Base-by-base conservation (phyloP, 1,139 yeast genomes). In the Tardiomyces digboiensis region DNA sequence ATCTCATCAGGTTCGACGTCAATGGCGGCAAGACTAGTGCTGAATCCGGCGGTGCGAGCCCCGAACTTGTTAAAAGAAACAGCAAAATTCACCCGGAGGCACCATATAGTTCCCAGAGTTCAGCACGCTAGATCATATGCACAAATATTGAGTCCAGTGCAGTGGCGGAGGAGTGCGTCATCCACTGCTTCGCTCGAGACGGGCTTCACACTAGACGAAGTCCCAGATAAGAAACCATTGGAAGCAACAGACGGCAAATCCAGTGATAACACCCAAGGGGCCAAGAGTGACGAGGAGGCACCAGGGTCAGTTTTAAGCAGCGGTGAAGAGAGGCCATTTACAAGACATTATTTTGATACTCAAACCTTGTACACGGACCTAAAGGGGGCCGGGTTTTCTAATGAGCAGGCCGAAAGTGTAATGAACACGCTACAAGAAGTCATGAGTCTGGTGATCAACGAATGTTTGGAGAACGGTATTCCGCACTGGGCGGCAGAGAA, bases 401-500 rank as follows among this genome's bases (percentile, higher is more conserved):
- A 61, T 7, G 67, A 62, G 13, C 72, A 68, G 49, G 64, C 72
- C 2, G 68, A 63, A 19, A 56, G 57, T 12, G 42, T 67, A n/a
- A 66, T 67, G 63, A 51, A 57, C 14, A 59, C 67, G 6, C 57
- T 68, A 42, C 58, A 64, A 5, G 68, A 62, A 21, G 51, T 65
- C 46, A 54, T 66, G 23, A 49, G 59, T 14, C 57, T 57, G 18
- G 58, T 82, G 46, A 68, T 88, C 44, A 67, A 74, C 6, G 75
- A 76, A 54, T 67, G 84, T 39, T 72, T 78, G 29, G 71, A 74
- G 2, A 75, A 74, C 49, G 78, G 76, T 56, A 72, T 87, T 7
- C 85, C 86, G 33, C 66, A 67, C 21, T 76, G 77, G 51, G 95
- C 86, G 52, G 68, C 87, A 16, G 95, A 87, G 50, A 89, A 88